phyloP scores from a whole-genome alignment of 257 asterid genomes.

The Ballota nigra region DNA sequence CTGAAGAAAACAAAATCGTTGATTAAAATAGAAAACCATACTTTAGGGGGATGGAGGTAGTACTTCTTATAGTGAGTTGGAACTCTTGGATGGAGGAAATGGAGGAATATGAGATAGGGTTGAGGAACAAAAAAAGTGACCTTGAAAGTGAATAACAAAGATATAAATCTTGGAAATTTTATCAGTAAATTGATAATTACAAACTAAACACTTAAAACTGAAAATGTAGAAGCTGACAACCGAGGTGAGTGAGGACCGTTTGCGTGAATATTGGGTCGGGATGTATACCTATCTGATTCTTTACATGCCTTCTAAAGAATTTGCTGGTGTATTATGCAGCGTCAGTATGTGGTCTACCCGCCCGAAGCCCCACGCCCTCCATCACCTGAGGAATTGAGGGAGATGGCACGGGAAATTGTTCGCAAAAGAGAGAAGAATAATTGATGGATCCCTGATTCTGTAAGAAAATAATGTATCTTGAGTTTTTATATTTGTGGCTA shows the following conservation, averaged over 20 bases:
- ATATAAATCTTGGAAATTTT: background rate
- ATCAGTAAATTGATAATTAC: background rate
- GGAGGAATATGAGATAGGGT: slow-evolving; percentile 1
- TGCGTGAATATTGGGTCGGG: background rate
- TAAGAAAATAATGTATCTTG: slow-evolving; percentile 16
- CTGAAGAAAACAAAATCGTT: too few relatives aligned
- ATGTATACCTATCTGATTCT: background rate
- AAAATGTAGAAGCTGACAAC: background rate
- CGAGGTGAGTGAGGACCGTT: background rate
- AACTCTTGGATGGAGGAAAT: background rate
- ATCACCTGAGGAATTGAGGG: slow-evolving; percentile 86
- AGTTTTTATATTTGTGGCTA: background rate
- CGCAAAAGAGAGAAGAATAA: slow-evolving; percentile 61
- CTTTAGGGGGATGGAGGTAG: too few relatives aligned
- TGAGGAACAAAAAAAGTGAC: background rate
- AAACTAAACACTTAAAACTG: background rate
- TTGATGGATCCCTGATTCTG: slow-evolving; percentile 17
- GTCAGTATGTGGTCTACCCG: slow-evolving; percentile 82
- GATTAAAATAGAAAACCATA: too few relatives aligned
- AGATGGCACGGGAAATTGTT: slow-evolving; percentile 72
- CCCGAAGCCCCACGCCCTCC: slow-evolving; percentile 81
- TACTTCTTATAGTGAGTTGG: too few relatives aligned
- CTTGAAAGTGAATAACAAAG: background rate
- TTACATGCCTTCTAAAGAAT: slow-evolving; percentile 11
- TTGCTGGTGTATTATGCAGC: slow-evolving; percentile 45